A percentile compares a stretch with the other conserved stretches of the same genome.
Evolutionary conservation across 805 yeast species (phyloP).

Genomic region (Sungouiella blattae): DNA sequence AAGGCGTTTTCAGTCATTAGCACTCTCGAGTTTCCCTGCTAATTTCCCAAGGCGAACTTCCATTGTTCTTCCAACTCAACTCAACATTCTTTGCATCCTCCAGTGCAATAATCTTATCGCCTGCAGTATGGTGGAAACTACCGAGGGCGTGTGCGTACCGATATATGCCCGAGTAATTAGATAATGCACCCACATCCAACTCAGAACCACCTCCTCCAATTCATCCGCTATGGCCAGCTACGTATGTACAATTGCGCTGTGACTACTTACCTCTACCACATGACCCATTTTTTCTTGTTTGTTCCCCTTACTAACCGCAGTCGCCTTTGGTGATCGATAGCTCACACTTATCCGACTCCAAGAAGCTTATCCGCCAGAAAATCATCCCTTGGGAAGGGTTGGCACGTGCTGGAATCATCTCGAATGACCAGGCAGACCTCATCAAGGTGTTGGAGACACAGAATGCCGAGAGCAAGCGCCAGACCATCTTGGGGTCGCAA

Average conservation of each 20-base stretch:
- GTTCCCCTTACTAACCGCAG: constrained; percentile 13
- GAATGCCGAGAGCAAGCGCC: constrained; percentile 38
- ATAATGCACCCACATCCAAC: neutral
- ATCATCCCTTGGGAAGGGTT: constrained; percentile 92
- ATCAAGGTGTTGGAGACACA: constrained; percentile 53
- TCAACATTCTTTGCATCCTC: too few relatives aligned
- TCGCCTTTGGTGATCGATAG: constrained; percentile 54
- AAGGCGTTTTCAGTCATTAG: too few relatives aligned
- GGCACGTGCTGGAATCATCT: constrained; percentile 65
- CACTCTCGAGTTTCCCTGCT: too few relatives aligned
- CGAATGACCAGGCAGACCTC: constrained; percentile 63
- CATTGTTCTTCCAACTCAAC: too few relatives aligned
- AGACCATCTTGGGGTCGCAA: constrained; percentile 41
- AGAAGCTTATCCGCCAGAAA: constrained; percentile 67
- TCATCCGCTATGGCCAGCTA: neutral
- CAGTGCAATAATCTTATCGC: too few relatives aligned
- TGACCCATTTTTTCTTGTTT: neutral
- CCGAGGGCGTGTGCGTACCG: constrained; percentile 1
- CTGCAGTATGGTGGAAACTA: too few relatives aligned
- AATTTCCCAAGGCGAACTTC: too few relatives aligned
- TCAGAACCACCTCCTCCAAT: neutral
- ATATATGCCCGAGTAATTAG: neutral
- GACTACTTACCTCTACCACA: neutral
- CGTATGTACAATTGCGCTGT: constrained; percentile 1
- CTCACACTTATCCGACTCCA: constrained; percentile 59